phyloP scores from a whole-genome alignment of 306 rosid genomes.

The Crotalaria pallida region DNA sequence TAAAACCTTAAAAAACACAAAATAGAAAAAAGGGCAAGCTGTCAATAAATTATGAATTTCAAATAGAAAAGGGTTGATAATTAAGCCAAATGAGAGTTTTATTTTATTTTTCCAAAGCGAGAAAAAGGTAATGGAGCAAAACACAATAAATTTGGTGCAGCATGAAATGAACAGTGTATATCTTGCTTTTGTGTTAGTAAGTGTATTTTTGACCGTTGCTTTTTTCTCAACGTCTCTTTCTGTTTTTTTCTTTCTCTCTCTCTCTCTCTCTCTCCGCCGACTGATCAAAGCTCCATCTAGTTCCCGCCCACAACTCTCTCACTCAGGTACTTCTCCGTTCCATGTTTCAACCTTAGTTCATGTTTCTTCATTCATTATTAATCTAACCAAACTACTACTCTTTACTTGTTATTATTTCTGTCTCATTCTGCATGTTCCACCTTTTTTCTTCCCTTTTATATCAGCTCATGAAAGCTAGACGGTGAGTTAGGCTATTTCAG shows the following conservation, averaged over 20 bases:
- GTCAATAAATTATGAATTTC: neutral
- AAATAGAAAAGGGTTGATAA: neutral
- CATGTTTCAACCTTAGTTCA: slow-evolving; percentile 9
- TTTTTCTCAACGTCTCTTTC: slow-evolving; percentile 62
- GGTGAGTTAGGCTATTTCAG: neutral
- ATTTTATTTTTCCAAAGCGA: neutral
- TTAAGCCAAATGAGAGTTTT: too few species aligned
- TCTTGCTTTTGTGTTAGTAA: neutral
- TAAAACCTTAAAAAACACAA: too few species aligned
- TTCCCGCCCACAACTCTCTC: slow-evolving; percentile 27
- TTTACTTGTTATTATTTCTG: neutral
- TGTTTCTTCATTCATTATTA: neutral
- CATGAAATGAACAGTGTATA: neutral
- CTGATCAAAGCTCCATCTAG: slow-evolving; percentile 33
- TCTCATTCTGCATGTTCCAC: neutral
- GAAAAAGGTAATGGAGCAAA: neutral
- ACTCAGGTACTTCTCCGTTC: slow-evolving; percentile 27
- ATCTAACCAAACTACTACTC: neutral
- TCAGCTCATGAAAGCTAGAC: neutral
- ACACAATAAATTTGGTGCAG: neutral
- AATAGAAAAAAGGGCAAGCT: too few species aligned
- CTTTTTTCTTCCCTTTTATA: neutral
- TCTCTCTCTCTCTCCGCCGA: slow-evolving; percentile 1
- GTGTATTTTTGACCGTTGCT: slow-evolving; percentile 62
- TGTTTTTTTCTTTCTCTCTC: slow-evolving; percentile 20